Evolutionary conservation across 306 rosid genomes (phyloP).

Genomic region (Prunus mira): DNA sequence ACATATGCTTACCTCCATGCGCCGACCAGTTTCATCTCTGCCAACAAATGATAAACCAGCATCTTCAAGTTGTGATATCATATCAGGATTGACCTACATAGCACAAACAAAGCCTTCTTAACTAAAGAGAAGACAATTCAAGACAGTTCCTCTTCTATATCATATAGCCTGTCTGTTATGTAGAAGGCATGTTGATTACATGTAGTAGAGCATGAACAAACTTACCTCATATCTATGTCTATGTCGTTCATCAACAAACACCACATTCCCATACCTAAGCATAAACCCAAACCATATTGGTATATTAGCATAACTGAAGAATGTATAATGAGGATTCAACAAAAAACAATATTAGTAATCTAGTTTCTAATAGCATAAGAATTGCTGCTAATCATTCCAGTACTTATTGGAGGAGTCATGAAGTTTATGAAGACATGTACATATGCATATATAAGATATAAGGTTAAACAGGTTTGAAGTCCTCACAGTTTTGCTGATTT

Average conservation of each 20-base stretch:
- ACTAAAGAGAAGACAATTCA: background rate
- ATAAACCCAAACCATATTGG: constrained; percentile 18
- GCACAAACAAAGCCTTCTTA: background rate
- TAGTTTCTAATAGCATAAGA: background rate
- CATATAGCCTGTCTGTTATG: background rate
- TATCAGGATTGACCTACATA: constrained; percentile 80
- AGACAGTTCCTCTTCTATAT: background rate
- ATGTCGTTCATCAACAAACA: constrained; percentile 74
- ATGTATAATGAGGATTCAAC: background rate
- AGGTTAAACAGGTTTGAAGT: constrained; percentile 24
- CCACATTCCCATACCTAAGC: constrained; percentile 61
- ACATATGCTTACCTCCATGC: constrained; percentile 64
- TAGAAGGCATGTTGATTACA: background rate
- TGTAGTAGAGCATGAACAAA: constrained; percentile 13
- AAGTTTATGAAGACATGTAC: background rate
- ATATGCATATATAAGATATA: background rate
- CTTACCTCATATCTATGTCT: constrained; percentile 86
- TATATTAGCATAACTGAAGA: constrained; percentile 11
- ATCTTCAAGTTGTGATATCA: constrained; percentile 68
- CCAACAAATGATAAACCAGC: constrained; percentile 86
- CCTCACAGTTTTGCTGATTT: constrained; percentile 82
- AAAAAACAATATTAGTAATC: background rate
- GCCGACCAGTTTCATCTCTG: constrained; percentile 69
- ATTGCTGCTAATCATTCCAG: background rate
- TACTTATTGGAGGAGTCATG: background rate